Percentiles rank a stretch among this genome's conserved stretches.
phyloP scores from a whole-genome alignment of 768 basidiomycete species.

The Krasilnikovozyma curviuscula region DNA sequence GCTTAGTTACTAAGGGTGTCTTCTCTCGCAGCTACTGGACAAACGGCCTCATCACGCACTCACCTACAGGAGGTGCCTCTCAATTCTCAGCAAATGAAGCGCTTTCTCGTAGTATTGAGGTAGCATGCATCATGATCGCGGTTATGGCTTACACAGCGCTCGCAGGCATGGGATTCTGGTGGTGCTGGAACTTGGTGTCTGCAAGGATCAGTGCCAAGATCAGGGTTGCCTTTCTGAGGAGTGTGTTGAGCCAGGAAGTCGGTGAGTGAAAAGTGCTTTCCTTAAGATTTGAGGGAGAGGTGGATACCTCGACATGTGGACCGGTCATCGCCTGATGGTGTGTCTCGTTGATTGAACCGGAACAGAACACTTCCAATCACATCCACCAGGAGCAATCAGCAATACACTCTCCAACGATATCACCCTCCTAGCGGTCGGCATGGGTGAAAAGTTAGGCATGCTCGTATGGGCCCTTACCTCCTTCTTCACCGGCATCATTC shows the following conservation, averaged over 20 bases:
- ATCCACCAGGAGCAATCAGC: constrained; percentile 12
- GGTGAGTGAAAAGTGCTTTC: constrained; percentile 11
- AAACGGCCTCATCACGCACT: constrained; percentile 10
- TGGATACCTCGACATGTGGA: constrained; percentile 14
- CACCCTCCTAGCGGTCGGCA: constrained; percentile 13
- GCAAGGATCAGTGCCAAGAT: too few species aligned
- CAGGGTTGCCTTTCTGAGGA: too few species aligned
- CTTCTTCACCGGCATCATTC: constrained; percentile 14
- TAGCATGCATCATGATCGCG: constrained; percentile 18
- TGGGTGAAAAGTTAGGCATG: constrained; percentile 18
- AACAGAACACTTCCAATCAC: constrained; percentile 17
- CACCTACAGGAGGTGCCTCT: neutral
- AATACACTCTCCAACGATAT: constrained; percentile 14
- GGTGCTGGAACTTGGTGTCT: constrained; percentile 19
- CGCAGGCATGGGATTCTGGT: constrained; percentile 10
- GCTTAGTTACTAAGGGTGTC: too few species aligned
- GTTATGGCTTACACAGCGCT: constrained; percentile 14
- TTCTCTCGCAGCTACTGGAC: constrained; percentile 22
- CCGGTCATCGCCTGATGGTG: constrained; percentile 17
- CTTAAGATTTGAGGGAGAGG: constrained; percentile 15
- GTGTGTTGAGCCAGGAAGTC: neutral
- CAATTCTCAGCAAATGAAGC: too few species aligned
- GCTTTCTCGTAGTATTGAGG: constrained; percentile 7
- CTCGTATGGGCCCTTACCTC: constrained; percentile 15
- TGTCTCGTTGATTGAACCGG: constrained; percentile 20